phyloP scores from a whole-genome alignment of 2,329 filamentous ascomycete species.

The Corinectria fuckeliana region DNA sequence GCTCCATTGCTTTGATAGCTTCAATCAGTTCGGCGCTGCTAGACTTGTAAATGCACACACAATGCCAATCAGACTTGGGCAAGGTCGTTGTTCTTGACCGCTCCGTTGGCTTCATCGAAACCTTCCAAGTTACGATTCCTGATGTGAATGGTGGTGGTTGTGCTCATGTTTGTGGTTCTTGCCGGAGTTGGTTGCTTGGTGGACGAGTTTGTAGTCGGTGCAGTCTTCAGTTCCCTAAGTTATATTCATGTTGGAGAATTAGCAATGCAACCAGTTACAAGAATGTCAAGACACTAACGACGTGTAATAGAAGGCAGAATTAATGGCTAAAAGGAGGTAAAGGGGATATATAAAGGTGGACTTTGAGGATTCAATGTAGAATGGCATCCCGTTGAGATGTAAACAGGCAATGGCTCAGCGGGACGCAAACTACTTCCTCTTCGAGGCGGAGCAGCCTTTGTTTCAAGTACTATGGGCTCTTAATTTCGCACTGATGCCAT shows the following conservation, averaged over 20 bases:
- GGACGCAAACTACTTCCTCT: background rate
- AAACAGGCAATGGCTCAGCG: background rate
- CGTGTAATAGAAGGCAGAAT: background rate
- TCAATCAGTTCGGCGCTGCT: slow-evolving; percentile 26
- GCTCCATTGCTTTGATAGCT: slow-evolving; percentile 29
- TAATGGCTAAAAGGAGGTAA: background rate
- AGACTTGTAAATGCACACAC: slow-evolving; percentile 28
- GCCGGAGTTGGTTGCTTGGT: background rate
- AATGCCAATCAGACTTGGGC: background rate
- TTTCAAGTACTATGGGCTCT: background rate
- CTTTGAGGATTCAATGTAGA: background rate
- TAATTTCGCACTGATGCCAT: background rate
- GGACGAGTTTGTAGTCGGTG: background rate
- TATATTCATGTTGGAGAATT: background rate
- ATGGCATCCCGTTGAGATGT: background rate
- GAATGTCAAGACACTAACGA: background rate
- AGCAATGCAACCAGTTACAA: background rate
- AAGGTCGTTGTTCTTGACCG: background rate
- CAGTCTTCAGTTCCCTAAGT: background rate
- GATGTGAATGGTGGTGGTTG: background rate
- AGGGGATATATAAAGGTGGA: background rate
- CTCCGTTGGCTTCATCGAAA: background rate
- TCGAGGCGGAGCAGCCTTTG: background rate
- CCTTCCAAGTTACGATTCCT: background rate
- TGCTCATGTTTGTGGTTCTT: background rate